Evolutionary conservation across 2,329 filamentous ascomycete genomes (phyloP).

Genomic region (Nemania sp.): DNA sequence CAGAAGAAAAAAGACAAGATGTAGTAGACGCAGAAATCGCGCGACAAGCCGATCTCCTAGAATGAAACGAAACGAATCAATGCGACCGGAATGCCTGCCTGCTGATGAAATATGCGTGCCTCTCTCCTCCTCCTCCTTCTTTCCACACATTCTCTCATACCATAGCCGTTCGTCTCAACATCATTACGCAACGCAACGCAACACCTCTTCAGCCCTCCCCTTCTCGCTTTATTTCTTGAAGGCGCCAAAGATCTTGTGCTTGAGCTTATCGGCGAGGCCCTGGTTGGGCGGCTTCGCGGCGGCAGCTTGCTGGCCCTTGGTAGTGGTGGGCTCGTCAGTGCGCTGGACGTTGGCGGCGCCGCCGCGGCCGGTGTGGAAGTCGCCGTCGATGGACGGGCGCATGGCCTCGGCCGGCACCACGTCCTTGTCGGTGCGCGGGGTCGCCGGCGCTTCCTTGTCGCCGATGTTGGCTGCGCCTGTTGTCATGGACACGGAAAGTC

Average conservation of each 20-base stretch:
- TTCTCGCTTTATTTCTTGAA: constrained; percentile 49
- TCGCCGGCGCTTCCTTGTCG: constrained; percentile 46
- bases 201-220: neutral
- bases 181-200: neutral
- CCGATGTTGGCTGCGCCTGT: constrained; percentile 62
- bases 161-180: neutral
- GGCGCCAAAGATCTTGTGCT: constrained; percentile 55
- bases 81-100: too few species aligned
- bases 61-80: too few species aligned
- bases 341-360: constrained; percentile 61
- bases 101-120: too few species aligned
- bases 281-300: constrained; percentile 35
- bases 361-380: constrained; percentile 63
- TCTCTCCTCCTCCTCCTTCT: neutral
- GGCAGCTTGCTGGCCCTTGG: too few species aligned
- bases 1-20: too few species aligned
- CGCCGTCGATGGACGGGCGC: constrained; percentile 51
- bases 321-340: constrained; percentile 31
- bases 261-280: constrained; percentile 60
- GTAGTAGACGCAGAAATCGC: too few species aligned
- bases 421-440: constrained; percentile 54
- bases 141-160: neutral
- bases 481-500: neutral
- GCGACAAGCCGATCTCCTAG: too few species aligned
- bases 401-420: constrained; percentile 56